Evolutionary conservation across 768 basidiomycete genomes (phyloP).

Genomic region (Vishniacozyma victoriae): DNA sequence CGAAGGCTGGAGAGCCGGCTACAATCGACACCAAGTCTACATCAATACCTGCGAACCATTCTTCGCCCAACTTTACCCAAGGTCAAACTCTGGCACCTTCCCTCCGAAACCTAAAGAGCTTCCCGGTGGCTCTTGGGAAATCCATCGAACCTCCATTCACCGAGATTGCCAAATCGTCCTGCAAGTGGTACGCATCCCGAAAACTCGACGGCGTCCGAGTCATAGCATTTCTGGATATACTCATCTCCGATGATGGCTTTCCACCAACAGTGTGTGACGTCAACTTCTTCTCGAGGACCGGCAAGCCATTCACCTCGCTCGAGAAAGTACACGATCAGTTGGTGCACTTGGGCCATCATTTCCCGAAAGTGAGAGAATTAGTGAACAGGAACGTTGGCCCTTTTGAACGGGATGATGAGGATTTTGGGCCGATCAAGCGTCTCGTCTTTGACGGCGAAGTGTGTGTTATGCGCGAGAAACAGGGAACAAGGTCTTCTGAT

Average conservation of each 20-base stretch:
- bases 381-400: conserved; percentile 13
- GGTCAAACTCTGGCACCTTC: not conserved
- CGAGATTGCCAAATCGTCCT: conserved; percentile 8
- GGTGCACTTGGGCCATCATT: not conserved
- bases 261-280: conserved; percentile 5
- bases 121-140: conserved; percentile 38
- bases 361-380: conserved; percentile 15
- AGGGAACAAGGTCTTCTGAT: not conserved
- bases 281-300: conserved; percentile 32
- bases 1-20: not conserved
- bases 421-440: conserved; percentile 28
- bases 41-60: too few species aligned
- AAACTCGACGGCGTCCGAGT: conserved; percentile 43
- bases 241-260: not conserved
- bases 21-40: not conserved
- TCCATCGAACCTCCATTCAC: conserved; percentile 26
- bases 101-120: not conserved
- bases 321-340: conserved; percentile 26
- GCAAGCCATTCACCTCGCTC: conserved; percentile 31
- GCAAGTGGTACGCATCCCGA: conserved; percentile 39
- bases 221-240: conserved; percentile 34
- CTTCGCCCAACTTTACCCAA: too few species aligned
- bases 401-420: conserved; percentile 3
- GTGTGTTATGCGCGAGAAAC: conserved; percentile 30
- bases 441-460: conserved; percentile 45